Conservation (phyloP, 306 rosid species). For the Dryas octopetala region DNA sequence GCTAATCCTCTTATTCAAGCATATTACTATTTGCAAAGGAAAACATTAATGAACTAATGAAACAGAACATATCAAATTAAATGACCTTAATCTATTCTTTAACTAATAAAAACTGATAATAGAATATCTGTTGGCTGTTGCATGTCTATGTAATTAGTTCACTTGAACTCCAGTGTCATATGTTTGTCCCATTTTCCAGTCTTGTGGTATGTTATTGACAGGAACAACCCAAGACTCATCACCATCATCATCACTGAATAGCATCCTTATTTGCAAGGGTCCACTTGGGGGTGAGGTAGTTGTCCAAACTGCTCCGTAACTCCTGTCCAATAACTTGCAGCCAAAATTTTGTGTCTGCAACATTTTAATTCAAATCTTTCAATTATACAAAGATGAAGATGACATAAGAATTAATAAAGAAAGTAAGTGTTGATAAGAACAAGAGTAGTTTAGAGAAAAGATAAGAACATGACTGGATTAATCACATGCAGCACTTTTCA, state of each 20-base stretch:
- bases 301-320: conserved; percentile 83
- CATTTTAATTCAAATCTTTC: not conserved
- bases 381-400: conserved; percentile 15
- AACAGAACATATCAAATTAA: too few relatives aligned
- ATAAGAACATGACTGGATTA: not conserved
- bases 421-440: not conserved
- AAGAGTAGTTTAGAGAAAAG: not conserved
- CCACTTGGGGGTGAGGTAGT: conserved; percentile 74
- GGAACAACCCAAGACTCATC: conserved; percentile 88
- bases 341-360: conserved; percentile 62
- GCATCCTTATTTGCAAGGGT: conserved; percentile 69
- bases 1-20: too few relatives aligned
- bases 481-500: not conserved
- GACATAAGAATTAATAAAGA: not conserved
- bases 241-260: conserved; percentile 68
- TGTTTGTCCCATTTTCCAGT: conserved; percentile 77
- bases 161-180: conserved; percentile 90
- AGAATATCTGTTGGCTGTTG: not conserved
- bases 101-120: not conserved
- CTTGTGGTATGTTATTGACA: conserved; percentile 59
- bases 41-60: too few relatives aligned
- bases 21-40: too few relatives aligned
- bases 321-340: conserved; percentile 76
- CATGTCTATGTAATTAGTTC: conserved; percentile 30
- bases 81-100: not conserved